Conservation (phyloP, 345 rosid genomes). For the Lumnitzera racemosa region DNA sequence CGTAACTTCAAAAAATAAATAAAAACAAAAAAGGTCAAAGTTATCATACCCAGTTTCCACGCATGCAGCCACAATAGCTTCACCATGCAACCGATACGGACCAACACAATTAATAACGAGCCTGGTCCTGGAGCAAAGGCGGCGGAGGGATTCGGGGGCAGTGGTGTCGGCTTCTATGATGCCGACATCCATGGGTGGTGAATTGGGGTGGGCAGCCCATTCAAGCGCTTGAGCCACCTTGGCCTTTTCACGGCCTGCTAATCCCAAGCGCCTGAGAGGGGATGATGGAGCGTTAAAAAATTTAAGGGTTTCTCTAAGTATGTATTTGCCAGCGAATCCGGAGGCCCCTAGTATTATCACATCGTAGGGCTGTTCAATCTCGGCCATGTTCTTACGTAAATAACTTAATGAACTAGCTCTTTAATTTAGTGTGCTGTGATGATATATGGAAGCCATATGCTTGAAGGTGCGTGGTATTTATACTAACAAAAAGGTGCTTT, state of each 20-base stretch:
- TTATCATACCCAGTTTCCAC: not conserved
- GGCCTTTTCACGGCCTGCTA: not conserved
- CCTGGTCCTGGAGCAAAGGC: conserved; percentile 1
- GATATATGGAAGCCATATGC: too few species aligned
- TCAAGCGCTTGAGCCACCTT: not conserved
- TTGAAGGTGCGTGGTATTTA: too few species aligned
- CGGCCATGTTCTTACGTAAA: too few species aligned
- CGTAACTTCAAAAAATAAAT: too few species aligned
- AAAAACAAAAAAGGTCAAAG: too few species aligned
- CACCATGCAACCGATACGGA: not conserved
- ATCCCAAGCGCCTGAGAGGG: not conserved
- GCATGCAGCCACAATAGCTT: not conserved
- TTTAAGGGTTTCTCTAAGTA: not conserved
- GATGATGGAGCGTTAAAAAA: not conserved
- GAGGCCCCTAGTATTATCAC: not conserved
- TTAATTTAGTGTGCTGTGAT: too few species aligned
- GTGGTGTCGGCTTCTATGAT: conserved; percentile 2
- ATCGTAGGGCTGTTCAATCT: not conserved
- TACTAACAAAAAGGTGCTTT: too few species aligned
- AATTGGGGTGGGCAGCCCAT: not conserved
- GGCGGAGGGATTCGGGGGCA: conserved; percentile 2
- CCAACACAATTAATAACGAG: conserved; percentile 1
- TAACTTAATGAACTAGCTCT: too few species aligned
- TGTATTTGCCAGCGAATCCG: not conserved
- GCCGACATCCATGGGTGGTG: not conserved